Evolutionary conservation across 345 rosid genomes (phyloP), one percentile per base, ranked within the genome.

Genomic region (Aurinia saxatilis): DNA sequence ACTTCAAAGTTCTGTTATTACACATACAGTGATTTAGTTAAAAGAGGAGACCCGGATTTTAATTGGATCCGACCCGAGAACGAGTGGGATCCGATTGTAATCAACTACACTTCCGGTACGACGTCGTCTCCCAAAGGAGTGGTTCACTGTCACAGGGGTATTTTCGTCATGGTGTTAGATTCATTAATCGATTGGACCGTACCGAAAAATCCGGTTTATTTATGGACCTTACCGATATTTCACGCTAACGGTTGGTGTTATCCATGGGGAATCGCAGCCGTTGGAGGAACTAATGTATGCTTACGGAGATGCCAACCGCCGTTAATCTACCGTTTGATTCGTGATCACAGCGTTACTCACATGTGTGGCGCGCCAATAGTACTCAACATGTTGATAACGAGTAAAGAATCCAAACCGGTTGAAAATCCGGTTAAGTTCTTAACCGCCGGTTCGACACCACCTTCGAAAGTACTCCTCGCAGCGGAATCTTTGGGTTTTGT

Each of bases 321-420:
- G 8, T 36, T 36, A 12, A 78, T 91, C 37, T 85, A 81, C 73
- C 63, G 50, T 14, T 65, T 78, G 40, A 86, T 88, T 46, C 65
- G 67, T 25, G 54, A 51, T 18, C 86, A 91, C 50, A 63, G 81
- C 1, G 96, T 91, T 31, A 88, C 91, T 7, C 91, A 91, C 75
- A 80, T 91, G 89, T 83, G 93, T 33, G 98, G 87, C 3, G 98
- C 96, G 17, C 98, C 98, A 1, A 82, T 86, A 7, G 95, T 91
- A n/a, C 82, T 91, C 17, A 85, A 82, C 75, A 85, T 84, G 91
- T 64, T 91, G 1, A 79, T 86, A 1, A 71, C 70, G 19, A 71
- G 75, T 14, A 61, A 56, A 3, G 48, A 52, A 9, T 74, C 63
- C 35, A 34, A 75, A 49, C 68, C 68, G 10, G 66, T 81, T 8